A percentile compares a stretch with the other conserved stretches of the same genome.
Conservation (phyloP, 179 eudicot species). For the Silene noctiflora region DNA sequence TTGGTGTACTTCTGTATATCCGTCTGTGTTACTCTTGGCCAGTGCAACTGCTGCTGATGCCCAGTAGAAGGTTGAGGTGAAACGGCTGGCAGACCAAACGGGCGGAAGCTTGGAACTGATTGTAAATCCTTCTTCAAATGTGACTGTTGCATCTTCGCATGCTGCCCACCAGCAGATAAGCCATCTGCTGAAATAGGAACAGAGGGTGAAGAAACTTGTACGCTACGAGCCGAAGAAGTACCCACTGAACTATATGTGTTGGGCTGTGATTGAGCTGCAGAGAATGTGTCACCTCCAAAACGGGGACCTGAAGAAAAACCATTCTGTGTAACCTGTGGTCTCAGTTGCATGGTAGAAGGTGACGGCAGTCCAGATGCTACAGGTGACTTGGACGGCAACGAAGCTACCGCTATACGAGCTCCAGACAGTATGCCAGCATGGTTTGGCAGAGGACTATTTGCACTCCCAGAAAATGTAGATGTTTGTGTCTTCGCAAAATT, state of each 20-base stretch:
- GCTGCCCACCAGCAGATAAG: constrained; percentile 45
- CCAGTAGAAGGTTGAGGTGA: constrained; percentile 47
- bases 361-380: constrained; percentile 14
- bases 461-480: not conserved
- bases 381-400: constrained; percentile 14
- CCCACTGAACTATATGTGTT: constrained; percentile 10
- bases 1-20: constrained; percentile 92
- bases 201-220: constrained; percentile 23
- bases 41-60: constrained; percentile 57
- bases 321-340: not conserved
- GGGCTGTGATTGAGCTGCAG: constrained; percentile 11
- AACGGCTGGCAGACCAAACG: constrained; percentile 38
- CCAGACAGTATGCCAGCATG: constrained; percentile 3
- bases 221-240: constrained; percentile 23
- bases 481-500: not conserved
- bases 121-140: constrained; percentile 49
- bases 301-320: not conserved
- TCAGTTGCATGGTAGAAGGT: not conserved
- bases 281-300: constrained; percentile 29
- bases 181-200: constrained; percentile 38
- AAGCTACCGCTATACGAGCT: not conserved
- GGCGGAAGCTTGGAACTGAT: constrained; percentile 31
- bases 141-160: constrained; percentile 39
- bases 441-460: not conserved
- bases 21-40: constrained; percentile 83